Base-by-base conservation (phyloP, 2,329 filamentous ascomycete genomes). In the Erysiphe pulchra region DNA sequence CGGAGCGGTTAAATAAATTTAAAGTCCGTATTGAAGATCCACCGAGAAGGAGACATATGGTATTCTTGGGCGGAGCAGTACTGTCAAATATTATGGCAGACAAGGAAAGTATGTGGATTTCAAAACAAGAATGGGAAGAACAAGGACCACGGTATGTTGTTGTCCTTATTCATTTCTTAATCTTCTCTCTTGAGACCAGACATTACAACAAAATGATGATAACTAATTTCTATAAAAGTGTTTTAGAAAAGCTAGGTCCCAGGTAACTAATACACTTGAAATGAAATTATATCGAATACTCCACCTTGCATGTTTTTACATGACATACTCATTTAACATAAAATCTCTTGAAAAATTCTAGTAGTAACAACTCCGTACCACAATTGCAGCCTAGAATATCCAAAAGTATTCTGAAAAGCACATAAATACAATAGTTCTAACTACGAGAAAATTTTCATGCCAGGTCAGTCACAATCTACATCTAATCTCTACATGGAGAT, bases 21-120 rank as follows among this genome's bases (percentile, higher is more conserved):
- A 98, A 95, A 74, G 87, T 98, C 53, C 76, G 90, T 62, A 95
- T 98, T 68, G 90, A 98, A 63, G 90, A 98, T 62, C 90, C 90
- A 45, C 90, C 90, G 32, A 74, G 90, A 64, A 75, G 90, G 66
- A 73, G 87, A 63, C 90, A 98, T 68, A 95, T 98, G 86, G 90
- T 98, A n/a, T 95, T 98, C 71, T 65, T 98, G 47, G 90, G 90
- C 48, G 90, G 90, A 55, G 90, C 90, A 24, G 90, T 98, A 50
- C 68, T 98, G 56, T 90, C 90, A 55, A 95, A 95, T 61, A 92
- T 98, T 62, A 95, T 98, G 80, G 86, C 90, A 41, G 86, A 95
- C 65, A 95, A 94, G 67, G 84, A 94, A 62, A 81, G 79, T 61
- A 95, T 95, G 90, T 98, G 90, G 90, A 86, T 51, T n/a, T 45